Evolutionary conservation across 2,329 filamentous ascomycete species (phyloP).

Genomic region (Alternaria metachromatica): DNA sequence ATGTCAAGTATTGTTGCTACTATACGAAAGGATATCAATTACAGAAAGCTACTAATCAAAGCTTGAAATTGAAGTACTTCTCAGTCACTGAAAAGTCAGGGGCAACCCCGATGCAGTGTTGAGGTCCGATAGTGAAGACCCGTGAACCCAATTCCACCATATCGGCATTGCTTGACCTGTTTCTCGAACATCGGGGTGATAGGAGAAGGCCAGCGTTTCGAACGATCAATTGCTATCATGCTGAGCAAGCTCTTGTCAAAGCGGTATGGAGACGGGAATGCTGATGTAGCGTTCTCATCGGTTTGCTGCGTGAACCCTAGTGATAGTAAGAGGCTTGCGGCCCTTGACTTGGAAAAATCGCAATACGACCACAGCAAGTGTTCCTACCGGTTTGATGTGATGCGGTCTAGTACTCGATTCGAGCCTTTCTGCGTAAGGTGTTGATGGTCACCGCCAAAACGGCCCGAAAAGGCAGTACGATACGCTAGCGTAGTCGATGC

Average conservation of each 20-base stretch:
- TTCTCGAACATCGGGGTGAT: slow-evolving; percentile 51
- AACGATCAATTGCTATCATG: slow-evolving; percentile 61
- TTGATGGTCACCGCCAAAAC: not conserved
- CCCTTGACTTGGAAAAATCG: slow-evolving; percentile 51
- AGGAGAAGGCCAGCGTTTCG: slow-evolving; percentile 57
- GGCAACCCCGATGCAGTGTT: slow-evolving; percentile 13
- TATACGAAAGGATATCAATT: not conserved
- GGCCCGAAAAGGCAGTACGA: not conserved
- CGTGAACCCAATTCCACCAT: slow-evolving; percentile 33
- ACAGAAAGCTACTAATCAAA: not conserved
- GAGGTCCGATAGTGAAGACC: slow-evolving; percentile 16
- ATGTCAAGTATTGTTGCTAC: not conserved
- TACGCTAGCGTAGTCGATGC: not conserved
- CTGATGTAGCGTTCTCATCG: slow-evolving; percentile 68
- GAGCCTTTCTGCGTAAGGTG: not conserved
- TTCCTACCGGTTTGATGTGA: not conserved
- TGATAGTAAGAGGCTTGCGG: slow-evolving; percentile 59
- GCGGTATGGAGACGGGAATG: slow-evolving; percentile 60
- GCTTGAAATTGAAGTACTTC: not conserved
- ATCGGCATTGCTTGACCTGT: slow-evolving; percentile 45
- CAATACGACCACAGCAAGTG: not conserved
- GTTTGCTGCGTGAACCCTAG: slow-evolving; percentile 65
- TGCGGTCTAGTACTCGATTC: not conserved
- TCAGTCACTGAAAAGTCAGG: slow-evolving; percentile 10
- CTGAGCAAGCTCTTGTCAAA: slow-evolving; percentile 65